Conservation (phyloP, 495 filamentous ascomycete species). For the Xylaria longipes region DNA sequence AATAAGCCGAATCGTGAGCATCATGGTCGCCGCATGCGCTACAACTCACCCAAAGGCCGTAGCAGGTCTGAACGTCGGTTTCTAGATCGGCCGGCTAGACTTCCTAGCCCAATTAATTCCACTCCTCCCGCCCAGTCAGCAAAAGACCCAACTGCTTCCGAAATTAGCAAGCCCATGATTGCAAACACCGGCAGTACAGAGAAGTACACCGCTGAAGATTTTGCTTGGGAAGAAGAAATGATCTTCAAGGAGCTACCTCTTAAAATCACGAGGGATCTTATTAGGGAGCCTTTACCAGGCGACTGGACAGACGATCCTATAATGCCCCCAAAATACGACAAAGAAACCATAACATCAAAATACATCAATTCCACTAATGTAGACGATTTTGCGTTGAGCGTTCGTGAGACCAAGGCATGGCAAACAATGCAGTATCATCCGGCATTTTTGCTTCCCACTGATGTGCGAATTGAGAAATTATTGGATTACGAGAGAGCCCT, state of each 20-base stretch:
- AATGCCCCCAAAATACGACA: conserved; percentile 53
- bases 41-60: conserved; percentile 21
- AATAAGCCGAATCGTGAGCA: conserved; percentile 33
- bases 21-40: conserved; percentile 27
- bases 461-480: conserved; percentile 33
- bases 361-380: conserved; percentile 55
- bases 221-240: conserved; percentile 47
- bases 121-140: not conserved
- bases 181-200: not conserved
- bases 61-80: conserved; percentile 22
- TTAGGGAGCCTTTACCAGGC: conserved; percentile 48
- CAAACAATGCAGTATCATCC: conserved; percentile 53
- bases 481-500: conserved; percentile 32
- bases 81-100: conserved; percentile 9
- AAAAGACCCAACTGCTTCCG: not conserved
- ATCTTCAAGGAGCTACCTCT: conserved; percentile 44
- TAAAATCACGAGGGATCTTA: conserved; percentile 49
- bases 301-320: conserved; percentile 51
- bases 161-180: not conserved
- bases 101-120: conserved; percentile 7
- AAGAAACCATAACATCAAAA: conserved; percentile 51
- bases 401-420: conserved; percentile 54
- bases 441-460: conserved; percentile 42
- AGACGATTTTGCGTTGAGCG: conserved; percentile 48
- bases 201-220: conserved; percentile 31